phyloP scores from a whole-genome alignment of 2,329 filamentous ascomycete genomes.

The Exophiala oligosperma region DNA sequence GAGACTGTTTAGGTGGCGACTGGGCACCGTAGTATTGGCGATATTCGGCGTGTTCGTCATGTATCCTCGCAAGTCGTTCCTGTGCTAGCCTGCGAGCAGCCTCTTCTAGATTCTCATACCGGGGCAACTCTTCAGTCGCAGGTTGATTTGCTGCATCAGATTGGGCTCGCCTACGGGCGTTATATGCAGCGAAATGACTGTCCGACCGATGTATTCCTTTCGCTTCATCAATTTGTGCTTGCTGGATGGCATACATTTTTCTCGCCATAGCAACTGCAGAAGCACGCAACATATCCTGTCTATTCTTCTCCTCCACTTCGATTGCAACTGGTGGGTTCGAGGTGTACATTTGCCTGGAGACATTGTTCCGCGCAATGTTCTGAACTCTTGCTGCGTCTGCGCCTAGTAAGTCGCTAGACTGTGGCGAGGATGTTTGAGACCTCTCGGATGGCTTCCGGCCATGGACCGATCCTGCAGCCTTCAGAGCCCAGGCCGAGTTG shows the following conservation, averaged over 20 bases:
- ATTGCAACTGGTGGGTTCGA: slow-evolving; percentile 69
- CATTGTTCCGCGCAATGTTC: slow-evolving; percentile 66
- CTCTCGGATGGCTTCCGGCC: slow-evolving; percentile 39
- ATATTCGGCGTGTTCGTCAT: slow-evolving; percentile 68
- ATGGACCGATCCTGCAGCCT: slow-evolving; percentile 69
- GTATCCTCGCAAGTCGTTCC: slow-evolving; percentile 77
- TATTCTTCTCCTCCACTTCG: slow-evolving; percentile 72
- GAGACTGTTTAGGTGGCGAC: slow-evolving; percentile 50
- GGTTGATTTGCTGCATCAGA: slow-evolving; percentile 26
- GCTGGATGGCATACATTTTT: slow-evolving; percentile 75
- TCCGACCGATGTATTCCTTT: slow-evolving; percentile 35
- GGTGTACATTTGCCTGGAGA: slow-evolving; percentile 75
- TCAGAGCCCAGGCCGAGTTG: slow-evolving; percentile 65
- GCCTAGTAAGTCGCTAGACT: slow-evolving; percentile 30
- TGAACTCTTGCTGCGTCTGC: slow-evolving; percentile 62
- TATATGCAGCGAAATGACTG: slow-evolving; percentile 37
- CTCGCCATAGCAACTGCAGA: slow-evolving; percentile 88
- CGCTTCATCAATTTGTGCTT: slow-evolving; percentile 58
- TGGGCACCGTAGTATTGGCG: slow-evolving; percentile 74
- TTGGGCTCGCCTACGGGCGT: slow-evolving; percentile 34
- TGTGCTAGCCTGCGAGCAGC: slow-evolving; percentile 83
- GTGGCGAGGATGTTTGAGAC: slow-evolving; percentile 51
- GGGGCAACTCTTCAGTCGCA: slow-evolving; percentile 9
- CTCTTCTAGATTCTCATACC: slow-evolving; percentile 67
- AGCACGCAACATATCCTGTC: slow-evolving; percentile 71